Percentiles rank a stretch among this genome's conserved stretches.
Conservation (phyloP, 805 yeast species). For the Cyberlindnera misumaiensis region DNA sequence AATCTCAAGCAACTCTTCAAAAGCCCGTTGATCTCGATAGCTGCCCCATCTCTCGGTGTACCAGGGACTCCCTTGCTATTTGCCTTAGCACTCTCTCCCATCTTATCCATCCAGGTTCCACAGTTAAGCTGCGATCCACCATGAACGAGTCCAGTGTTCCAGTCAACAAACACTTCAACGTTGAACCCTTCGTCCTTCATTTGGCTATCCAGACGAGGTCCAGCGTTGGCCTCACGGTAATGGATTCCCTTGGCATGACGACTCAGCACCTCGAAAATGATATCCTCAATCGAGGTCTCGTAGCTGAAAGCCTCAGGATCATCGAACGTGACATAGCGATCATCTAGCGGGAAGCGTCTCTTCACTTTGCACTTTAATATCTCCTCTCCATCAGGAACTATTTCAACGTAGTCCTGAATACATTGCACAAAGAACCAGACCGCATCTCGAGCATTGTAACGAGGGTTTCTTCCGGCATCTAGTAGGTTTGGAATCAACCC, state of each 20-base stretch:
- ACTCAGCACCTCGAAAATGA: conserved; percentile 73
- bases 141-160: conserved; percentile 80
- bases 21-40: conserved; percentile 84
- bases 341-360: conserved; percentile 87
- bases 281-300: conserved; percentile 63
- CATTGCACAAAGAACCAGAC: conserved; percentile 91
- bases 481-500: conserved; percentile 90
- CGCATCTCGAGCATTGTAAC: conserved; percentile 95
- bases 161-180: conserved; percentile 73
- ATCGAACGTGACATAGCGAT: conserved; percentile 60
- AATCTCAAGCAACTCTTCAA: conserved; percentile 80
- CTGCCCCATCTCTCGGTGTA: conserved; percentile 97
- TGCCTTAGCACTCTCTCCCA: conserved; percentile 90
- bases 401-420: conserved; percentile 71
- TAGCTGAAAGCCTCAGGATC: conserved; percentile 73
- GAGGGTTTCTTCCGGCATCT: conserved; percentile 89
- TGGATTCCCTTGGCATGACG: conserved; percentile 87
- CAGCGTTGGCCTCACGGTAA: conserved; percentile 94
- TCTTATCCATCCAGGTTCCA: conserved; percentile 99
- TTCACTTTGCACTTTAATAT: conserved; percentile 67
- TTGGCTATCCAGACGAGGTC: conserved; percentile 78
- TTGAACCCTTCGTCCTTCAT: conserved; percentile 92
- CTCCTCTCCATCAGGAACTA: conserved; percentile 61
- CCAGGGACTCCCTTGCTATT: conserved; percentile 91
- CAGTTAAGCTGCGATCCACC: conserved; percentile 93